Base-by-base conservation (phyloP, 2,329 filamentous ascomycete species). In the Arthrobotrys megalospora region DNA sequence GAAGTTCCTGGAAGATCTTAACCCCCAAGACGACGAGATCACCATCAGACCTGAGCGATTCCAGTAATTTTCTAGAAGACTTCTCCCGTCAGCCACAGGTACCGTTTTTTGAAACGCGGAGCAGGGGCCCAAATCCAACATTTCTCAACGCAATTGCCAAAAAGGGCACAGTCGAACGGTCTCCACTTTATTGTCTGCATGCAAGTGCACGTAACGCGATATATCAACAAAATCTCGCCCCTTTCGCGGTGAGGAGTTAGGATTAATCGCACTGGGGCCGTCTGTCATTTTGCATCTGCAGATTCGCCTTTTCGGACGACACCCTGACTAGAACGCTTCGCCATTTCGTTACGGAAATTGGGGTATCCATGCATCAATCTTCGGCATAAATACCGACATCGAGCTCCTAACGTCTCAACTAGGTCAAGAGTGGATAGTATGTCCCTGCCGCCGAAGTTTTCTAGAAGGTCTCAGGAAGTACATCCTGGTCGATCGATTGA, bases 81-180 rank as follows among this genome's bases (percentile, higher is more conserved):
- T 68, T 76, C 71, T 76, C 63, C 71, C 71, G 71, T 16, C 71
- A 68, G 64, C 71, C 71, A 76, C 53, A 53, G 24, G 52, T 10
- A 62, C 60, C 52, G 41, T 34, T 66, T 52, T 52, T 63, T 76
- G 71, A 76, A 76, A 76, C 71, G 32, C 12, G 53, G 45, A 67
- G 34, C 53, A 16, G 24, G 34, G 36, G 36, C 10, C 28, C 7
- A 32, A 58, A 65, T 55, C 68, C 69, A 65, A 65, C 53, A 68
- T 67, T 76, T 76, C 71, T 76, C 71, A 67, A 68, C 71, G 36
- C 71, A 76, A 68, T 38, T 48, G 24, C 71, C 63, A 47, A 64
- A 76, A 76, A 10, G 10, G 63, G 71, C 63, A 64, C 24, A 45
- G 52, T 12, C n/a, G 19, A n/a, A 48, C 14, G 6, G 47, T 66